Conservation (phyloP, 306 rosid species). For the Malus sylvestris region DNA sequence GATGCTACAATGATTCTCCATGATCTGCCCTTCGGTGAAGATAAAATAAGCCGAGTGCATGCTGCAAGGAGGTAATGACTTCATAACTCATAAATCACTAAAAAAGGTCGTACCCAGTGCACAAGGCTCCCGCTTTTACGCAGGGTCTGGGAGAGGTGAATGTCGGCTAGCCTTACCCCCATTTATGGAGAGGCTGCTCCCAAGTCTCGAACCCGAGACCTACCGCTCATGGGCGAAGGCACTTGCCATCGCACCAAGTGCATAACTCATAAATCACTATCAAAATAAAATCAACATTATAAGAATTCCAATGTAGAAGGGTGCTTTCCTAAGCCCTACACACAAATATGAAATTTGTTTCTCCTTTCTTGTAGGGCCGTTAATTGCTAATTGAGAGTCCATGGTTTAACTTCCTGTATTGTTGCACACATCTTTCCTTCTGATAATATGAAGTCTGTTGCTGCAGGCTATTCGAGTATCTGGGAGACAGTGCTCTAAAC, state of each 20-base stretch:
- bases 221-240: too few relatives aligned
- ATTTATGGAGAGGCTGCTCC: too few relatives aligned
- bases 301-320: neutral
- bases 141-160: too few relatives aligned
- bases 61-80: conserved; percentile 83
- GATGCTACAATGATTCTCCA: conserved; percentile 91
- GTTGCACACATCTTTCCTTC: conserved; percentile 3
- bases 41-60: conserved; percentile 75
- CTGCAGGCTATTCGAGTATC: conserved; percentile 75
- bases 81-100: too few relatives aligned
- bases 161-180: too few relatives aligned
- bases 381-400: neutral
- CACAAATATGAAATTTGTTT: neutral
- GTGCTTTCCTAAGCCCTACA: neutral
- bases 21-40: conserved; percentile 66
- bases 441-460: conserved; percentile 3
- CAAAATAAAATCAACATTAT: neutral
- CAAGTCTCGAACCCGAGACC: too few relatives aligned
- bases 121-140: too few relatives aligned
- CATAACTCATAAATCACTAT: neutral
- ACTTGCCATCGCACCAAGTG: too few relatives aligned
- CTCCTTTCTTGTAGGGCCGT: neutral
- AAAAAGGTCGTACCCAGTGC: too few relatives aligned
- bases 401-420: neutral
- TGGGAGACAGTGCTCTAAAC: conserved; percentile 57